Conservation (phyloP, 2,329 filamentous ascomycete species). For the Chrysoporthe deuterocubensis region DNA sequence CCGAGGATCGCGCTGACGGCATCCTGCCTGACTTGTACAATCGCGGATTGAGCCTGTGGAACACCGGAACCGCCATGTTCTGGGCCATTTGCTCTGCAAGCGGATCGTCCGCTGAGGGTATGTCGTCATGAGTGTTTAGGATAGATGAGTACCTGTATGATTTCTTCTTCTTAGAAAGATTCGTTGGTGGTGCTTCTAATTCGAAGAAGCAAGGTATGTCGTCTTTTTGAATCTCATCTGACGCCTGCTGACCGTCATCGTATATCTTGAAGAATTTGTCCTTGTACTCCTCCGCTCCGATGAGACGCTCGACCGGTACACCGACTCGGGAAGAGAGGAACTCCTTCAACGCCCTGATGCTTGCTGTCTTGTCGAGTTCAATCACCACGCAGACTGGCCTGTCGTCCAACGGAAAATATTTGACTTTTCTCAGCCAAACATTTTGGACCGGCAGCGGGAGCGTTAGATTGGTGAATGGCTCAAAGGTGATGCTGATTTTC, state of each 20-base stretch:
- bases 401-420: constrained; percentile 77
- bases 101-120: constrained; percentile 61
- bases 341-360: constrained; percentile 70
- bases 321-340: constrained; percentile 71
- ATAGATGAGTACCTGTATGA: constrained; percentile 5
- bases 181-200: constrained; percentile 77
- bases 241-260: constrained; percentile 68
- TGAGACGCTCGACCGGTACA: constrained; percentile 67
- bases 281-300: constrained; percentile 82
- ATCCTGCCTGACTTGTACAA: constrained; percentile 16
- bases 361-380: constrained; percentile 78
- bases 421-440: constrained; percentile 75
- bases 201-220: constrained; percentile 75
- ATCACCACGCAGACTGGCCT: constrained; percentile 73
- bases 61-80: constrained; percentile 70
- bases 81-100: constrained; percentile 66
- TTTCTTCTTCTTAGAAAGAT: constrained; percentile 60
- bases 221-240: constrained; percentile 72
- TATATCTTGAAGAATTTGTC: constrained; percentile 87
- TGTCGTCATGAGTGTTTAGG: constrained; percentile 48
- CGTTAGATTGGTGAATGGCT: constrained; percentile 94
- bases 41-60: constrained; percentile 57
- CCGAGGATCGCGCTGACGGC: constrained; percentile 31
- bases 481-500: constrained; percentile 98
- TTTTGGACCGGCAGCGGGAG: constrained; percentile 87